Evolutionary conservation across 2,329 filamentous ascomycete genomes (phyloP).

Genomic region (Orbilia brochopaga): DNA sequence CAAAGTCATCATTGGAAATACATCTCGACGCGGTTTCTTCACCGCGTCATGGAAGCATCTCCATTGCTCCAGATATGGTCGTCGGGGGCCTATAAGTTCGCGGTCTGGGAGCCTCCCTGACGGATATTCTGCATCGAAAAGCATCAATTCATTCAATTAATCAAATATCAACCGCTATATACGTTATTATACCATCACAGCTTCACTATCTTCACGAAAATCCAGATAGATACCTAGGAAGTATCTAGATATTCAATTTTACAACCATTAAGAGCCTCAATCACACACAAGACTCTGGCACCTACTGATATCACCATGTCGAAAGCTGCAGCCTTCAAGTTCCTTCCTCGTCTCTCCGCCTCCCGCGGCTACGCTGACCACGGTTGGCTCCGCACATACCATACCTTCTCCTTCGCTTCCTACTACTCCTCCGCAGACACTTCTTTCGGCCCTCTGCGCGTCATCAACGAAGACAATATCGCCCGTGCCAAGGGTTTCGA

Average conservation of each 20-base stretch:
- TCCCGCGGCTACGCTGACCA: slow-evolving; percentile 78
- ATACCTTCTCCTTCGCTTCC: slow-evolving; percentile 81
- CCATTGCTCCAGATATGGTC: background rate
- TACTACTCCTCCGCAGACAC: slow-evolving; percentile 72
- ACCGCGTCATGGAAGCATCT: slow-evolving; percentile 24
- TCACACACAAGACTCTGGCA: slow-evolving; percentile 2
- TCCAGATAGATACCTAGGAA: background rate
- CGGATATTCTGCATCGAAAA: slow-evolving; percentile 24
- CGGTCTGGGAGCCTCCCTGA: slow-evolving; percentile 30
- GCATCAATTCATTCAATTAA: slow-evolving; percentile 15
- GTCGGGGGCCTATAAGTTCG: slow-evolving; percentile 35
- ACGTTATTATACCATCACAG: no score
- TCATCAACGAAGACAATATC: slow-evolving; percentile 89
- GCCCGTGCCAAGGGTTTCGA: slow-evolving; percentile 76
- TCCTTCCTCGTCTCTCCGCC: slow-evolving; percentile 72
- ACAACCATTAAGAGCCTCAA: slow-evolving; percentile 3
- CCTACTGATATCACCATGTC: slow-evolving; percentile 25
- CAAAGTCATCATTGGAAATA: slow-evolving; percentile 50
- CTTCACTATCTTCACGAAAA: slow-evolving; percentile 16
- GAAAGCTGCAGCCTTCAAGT: slow-evolving; percentile 61
- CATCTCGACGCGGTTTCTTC: slow-evolving; percentile 16
- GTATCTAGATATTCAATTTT: background rate
- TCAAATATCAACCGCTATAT: slow-evolving; percentile 6
- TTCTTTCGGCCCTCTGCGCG: slow-evolving; percentile 76
- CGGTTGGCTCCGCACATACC: slow-evolving; percentile 85